A percentile compares a stretch with the other conserved stretches of the same genome.
Evolutionary conservation across 2,329 filamentous ascomycete genomes (phyloP).

Genomic region (Teratosphaeria viscida): DNA sequence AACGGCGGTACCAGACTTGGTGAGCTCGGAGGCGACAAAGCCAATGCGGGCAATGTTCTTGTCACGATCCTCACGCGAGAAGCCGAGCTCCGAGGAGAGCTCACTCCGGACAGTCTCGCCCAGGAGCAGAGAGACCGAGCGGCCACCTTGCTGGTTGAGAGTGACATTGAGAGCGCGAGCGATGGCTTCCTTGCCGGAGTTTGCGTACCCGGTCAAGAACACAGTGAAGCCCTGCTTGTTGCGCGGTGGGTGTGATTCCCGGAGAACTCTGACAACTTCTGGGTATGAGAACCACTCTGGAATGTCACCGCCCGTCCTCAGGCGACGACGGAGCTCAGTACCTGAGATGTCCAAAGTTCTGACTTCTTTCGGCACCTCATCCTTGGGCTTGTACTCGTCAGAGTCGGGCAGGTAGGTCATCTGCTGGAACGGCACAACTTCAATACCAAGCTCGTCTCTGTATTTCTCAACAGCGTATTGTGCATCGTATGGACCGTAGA

Average conservation of each 20-base stretch:
- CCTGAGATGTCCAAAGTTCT: constrained; percentile 56
- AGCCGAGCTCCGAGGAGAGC: constrained; percentile 89
- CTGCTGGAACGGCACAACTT: constrained; percentile 98
- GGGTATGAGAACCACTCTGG: constrained; percentile 99
- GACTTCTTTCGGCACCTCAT: constrained; percentile 73
- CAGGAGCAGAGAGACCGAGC: constrained; percentile 84
- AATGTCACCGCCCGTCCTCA: constrained; percentile 86
- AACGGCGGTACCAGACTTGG: constrained; percentile 82
- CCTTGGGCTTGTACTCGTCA: constrained; percentile 90
- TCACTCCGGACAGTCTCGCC: constrained; percentile 92
- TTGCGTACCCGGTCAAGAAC: constrained; percentile 94
- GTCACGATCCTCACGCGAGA: constrained; percentile 84
- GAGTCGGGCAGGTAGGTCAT: constrained; percentile 97
- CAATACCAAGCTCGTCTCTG: constrained; percentile 90
- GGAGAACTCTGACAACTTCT: constrained; percentile 90
- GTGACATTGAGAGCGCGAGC: constrained; percentile 92
- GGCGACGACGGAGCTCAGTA: constrained; percentile 77
- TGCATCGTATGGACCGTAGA: constrained; percentile 96
- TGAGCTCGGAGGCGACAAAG: constrained; percentile 91
- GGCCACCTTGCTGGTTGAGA: constrained; percentile 93
- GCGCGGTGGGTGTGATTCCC: constrained; percentile 90
- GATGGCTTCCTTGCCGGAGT: constrained; percentile 94
- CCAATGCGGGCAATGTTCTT: constrained; percentile 93
- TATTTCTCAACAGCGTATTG: constrained; percentile 96
- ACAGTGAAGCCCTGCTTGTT: constrained; percentile 92